Conservation (phyloP, 148 eudicot genomes). For the Cornus controversa region DNA sequence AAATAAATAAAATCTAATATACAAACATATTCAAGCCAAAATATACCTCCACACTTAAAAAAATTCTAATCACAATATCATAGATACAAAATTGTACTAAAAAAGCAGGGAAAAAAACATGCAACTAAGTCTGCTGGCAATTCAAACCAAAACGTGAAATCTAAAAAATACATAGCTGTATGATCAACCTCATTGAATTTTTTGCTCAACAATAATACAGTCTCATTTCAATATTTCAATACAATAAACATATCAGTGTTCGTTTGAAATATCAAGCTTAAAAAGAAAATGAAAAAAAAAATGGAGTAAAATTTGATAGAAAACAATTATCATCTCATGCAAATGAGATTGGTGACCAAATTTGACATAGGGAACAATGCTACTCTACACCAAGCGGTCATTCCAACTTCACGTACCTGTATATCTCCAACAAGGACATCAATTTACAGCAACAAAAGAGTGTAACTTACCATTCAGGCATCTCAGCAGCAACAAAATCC, state of each 20-base stretch:
- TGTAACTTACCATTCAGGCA: slow-evolving; percentile 7
- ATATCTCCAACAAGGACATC: slow-evolving; percentile 18
- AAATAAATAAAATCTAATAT: too few relatives aligned
- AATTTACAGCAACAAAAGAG: slow-evolving; percentile 18
- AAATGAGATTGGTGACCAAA: slow-evolving; percentile 13
- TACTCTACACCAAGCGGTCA: slow-evolving; percentile 15
- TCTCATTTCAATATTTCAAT: slow-evolving; percentile 6
- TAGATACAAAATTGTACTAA: not conserved
- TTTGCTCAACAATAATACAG: slow-evolving; percentile 11
- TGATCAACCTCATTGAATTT: not conserved
- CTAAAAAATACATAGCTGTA: not conserved
- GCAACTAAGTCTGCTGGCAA: slow-evolving; percentile 3
- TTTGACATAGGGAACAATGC: not conserved
- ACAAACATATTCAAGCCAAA: too few relatives aligned
- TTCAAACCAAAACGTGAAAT: slow-evolving; percentile 7
- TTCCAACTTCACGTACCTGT: slow-evolving; percentile 2
- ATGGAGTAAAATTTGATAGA: not conserved
- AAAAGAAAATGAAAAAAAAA: slow-evolving; percentile 1
- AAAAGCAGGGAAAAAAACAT: not conserved
- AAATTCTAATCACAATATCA: too few relatives aligned
- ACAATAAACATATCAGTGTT: slow-evolving; percentile 8
- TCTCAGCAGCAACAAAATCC: slow-evolving; percentile 10
- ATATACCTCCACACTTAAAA: too few relatives aligned
- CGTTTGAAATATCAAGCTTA: not conserved
- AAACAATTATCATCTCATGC: slow-evolving; percentile 7